Base-by-base conservation (phyloP, 2,329 filamentous ascomycete genomes). In the Colletotrichum endophyticum region DNA sequence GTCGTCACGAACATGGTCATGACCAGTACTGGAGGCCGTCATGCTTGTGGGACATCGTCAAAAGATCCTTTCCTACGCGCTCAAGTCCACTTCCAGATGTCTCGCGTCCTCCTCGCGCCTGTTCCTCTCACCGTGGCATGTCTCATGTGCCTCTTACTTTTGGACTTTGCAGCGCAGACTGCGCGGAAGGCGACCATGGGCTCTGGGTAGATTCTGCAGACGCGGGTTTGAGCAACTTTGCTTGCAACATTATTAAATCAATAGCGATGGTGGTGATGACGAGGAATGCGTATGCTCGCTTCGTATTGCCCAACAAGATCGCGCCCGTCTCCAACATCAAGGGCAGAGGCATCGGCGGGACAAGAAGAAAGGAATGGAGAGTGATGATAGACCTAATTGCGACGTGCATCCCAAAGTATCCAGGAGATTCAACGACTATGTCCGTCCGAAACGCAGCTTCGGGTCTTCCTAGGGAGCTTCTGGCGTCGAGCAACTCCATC, bases 391-490 rank as follows among this genome's bases (percentile, higher is more conserved):
- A 0, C 34, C 34, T 36, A 36, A 56, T 39, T 19, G 36, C 36
- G 36, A 39, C 15, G 15, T 39, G 36, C 36, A 56, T 56, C 49
- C 49, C n/a, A 56, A 56, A 56, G 0, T 4, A 56, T 56, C 49
- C 49, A 56, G 49, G 49, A 56, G 49, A 27, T 56, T 22, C 25
- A 56, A 0, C 49, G 6, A 39, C n/a, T 56, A 22, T 25, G 11
- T 7, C 49, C 49, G 49, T 25, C 49, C 49, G 49, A 56, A 56
- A 56, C n/a, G n/a, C n/a, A 56, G 19, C 49, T 15, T 56, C 49
- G 0, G 49, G 49, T 56, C 49, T 15, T 25, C 1, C 5, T 3
- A 0, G 2, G 49, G 49, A 56, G 49, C 3, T 25, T 0, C 49
- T 56, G n/a, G 49, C n/a, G 9, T 56, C 49, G 5, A 56, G n/a